Conservation (phyloP, 1,139 yeast species). For the Blastobotrys buckinghamii region DNA sequence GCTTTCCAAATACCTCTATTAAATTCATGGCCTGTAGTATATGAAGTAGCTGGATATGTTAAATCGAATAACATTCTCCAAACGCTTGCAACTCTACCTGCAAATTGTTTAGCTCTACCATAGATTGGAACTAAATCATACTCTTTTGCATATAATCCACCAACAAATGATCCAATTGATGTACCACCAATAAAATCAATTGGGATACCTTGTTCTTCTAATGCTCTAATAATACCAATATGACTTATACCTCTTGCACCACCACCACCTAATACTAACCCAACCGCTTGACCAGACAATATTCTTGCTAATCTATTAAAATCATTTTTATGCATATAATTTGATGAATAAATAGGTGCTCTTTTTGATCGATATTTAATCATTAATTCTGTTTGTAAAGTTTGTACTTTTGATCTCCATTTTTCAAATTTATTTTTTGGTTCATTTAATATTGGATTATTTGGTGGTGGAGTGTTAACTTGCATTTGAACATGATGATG, state of each 20-base stretch:
- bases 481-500: conserved; percentile 77
- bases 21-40: conserved; percentile 95
- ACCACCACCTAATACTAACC: conserved; percentile 93
- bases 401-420: conserved; percentile 30
- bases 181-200: conserved; percentile 95
- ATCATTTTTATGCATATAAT: conserved; percentile 68
- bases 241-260: conserved; percentile 96
- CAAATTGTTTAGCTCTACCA: conserved; percentile 83
- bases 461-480: conserved; percentile 12
- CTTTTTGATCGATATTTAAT: conserved; percentile 29
- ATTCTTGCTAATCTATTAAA: conserved; percentile 84
- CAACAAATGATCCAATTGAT: conserved; percentile 91
- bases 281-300: conserved; percentile 88
- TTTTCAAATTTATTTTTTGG: conserved; percentile 17
- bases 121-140: conserved; percentile 86
- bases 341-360: conserved; percentile 40
- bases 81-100: conserved; percentile 71
- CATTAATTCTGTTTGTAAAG: conserved; percentile 32
- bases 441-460: not conserved
- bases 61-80: conserved; percentile 84
- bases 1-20: conserved; percentile 96
- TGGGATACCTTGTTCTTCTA: conserved; percentile 93
- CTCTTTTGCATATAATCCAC: conserved; percentile 90
- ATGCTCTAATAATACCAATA: conserved; percentile 82
- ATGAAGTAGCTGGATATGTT: conserved; percentile 90